These are phyloP conservation scores for Pichia occidentalis DNA, from an alignment of 805 yeast genomes.

Conservation along the genomic window DNA sequence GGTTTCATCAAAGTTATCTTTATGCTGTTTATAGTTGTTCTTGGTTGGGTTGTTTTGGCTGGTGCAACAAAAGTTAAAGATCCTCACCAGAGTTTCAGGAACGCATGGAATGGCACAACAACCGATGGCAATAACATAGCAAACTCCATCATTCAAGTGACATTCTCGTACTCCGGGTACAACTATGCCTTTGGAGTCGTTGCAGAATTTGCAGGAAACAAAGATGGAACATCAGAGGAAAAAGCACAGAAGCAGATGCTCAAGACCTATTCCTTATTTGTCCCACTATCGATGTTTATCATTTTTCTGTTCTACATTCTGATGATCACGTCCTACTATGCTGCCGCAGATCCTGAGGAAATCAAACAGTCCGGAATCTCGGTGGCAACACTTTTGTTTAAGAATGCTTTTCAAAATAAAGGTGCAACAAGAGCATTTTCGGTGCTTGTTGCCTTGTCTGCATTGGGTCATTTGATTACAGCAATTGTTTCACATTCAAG, in stretches of 20 bases:
- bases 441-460: constrained; percentile 74
- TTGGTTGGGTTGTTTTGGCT: constrained; percentile 80
- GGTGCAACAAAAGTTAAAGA: constrained; percentile 45
- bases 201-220: constrained; percentile 35
- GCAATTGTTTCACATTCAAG: constrained; percentile 81
- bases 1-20: constrained; percentile 73
- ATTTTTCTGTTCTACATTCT: constrained; percentile 65
- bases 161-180: constrained; percentile 39
- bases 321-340: constrained; percentile 73
- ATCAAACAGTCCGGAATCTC: constrained; percentile 56
- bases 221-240: constrained; percentile 24
- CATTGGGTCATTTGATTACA: constrained; percentile 74
- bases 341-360: constrained; percentile 59
- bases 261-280: constrained; percentile 61
- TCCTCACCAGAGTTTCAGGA: constrained; percentile 25
- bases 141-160: constrained; percentile 37
- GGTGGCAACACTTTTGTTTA: constrained; percentile 71
- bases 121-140: constrained; percentile 37
- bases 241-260: constrained; percentile 42
- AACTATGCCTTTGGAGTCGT: constrained; percentile 35
- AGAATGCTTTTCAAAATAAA: constrained; percentile 55
- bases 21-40: constrained; percentile 59
- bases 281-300: constrained; percentile 61
- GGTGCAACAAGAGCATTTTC: constrained; percentile 62
- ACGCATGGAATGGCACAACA: constrained; percentile 37